Base-by-base conservation (phyloP, 208 protist genomes). In the Acanthamoeba triangularis region DNA sequence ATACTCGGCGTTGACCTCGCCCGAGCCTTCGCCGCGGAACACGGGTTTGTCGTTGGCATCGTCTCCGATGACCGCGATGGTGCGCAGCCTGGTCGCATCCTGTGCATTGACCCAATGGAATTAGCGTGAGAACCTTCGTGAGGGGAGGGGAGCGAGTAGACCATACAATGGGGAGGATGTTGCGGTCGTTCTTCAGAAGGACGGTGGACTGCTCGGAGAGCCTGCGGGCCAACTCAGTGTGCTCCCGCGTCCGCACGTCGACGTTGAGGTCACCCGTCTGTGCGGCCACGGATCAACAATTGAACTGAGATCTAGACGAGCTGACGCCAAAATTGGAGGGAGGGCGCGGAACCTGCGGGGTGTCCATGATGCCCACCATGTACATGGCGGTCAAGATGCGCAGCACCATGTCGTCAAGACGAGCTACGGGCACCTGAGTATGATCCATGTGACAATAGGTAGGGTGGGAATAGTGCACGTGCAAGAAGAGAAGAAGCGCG, bases 161-260 rank as follows among this genome's bases (percentile, higher is more conserved):
- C n/a, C n/a, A n/a, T 80, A 69, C 44, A 16, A 69, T 80, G 4
- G 88, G 88, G 20, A 93, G 88, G 16, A 93, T 49, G 41, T 65
- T 76, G 41, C 96, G 65, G 23, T 97, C 95, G 85, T 98, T 98
- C 96, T 98, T 97, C 44, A 98, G 94, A 20, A 98, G 96, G 33
- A 98, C 97, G 16, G 96, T 96, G 65, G 78, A 85, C 35, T 80
- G 96, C n/a, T 20, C 96, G 7, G 97, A 96, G 14, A 97, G 93
- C 30, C 74, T 20, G n/a, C 93, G 91, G n/a, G 97, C 97, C 25
- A 97, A 61, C 23, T 63, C 80, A 74, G 93, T 94, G 90, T 98
- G 97, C 82, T 65, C 96, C 35, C 91, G 87, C 47, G 67, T 78
- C 61, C 90, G 88, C 44, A 95, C 95, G 76, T 97, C 96, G 56